Evolutionary conservation across 1,284 basidiomycete genomes (phyloP), one percentile per base, ranked within the genome.

Genomic region (Ceratobasidium sp.): DNA sequence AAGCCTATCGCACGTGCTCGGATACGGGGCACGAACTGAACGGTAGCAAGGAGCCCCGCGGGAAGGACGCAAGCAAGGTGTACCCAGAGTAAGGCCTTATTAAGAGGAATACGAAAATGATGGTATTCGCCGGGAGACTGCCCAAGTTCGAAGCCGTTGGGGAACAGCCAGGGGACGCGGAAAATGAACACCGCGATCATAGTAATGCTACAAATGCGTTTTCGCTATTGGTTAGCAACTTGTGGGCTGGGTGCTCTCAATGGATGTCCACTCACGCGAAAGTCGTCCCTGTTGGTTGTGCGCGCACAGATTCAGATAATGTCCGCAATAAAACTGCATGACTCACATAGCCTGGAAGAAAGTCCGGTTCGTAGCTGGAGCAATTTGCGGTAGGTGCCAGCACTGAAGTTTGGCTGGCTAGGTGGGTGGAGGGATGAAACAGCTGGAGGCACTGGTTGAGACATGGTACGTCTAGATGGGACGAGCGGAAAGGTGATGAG

Each of bases 61-160:
- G 69, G 69, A 32, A 73, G 69, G n/a, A 73, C 40, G 13, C n/a
- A 61, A 46, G 57, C 69, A 17, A 73, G 69, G 25, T 73, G 69
- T 11, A 19, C n/a, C 54, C 54, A 49, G 19, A 73, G 69, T 8
- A 73, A 61, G 7, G 57, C 25, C 15, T 44, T 61, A 44, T 73
- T 61, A 22, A 46, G 57, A 5, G 56, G 56, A 11, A 62, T 22
- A 17, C 56, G 54, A 43, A 61, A 73, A 32, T 51, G 37, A 17
- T 43, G 62, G 69, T 73, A 73, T 61, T 73, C 69, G 11, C 43
- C 46, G 11, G 56, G 54, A 22, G 17, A 11, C 15, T 59, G 57
- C 11, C 46, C 46, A 11, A 34, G 7, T 25, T 61, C 15, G 1
- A 73, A 32, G 25, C 69, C 69, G 43, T 51, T 51, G 22, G 69